These are phyloP conservation scores for Vitellaria paradoxa DNA, from an alignment of 179 eudicot species.

Conservation along the genomic window DNA sequence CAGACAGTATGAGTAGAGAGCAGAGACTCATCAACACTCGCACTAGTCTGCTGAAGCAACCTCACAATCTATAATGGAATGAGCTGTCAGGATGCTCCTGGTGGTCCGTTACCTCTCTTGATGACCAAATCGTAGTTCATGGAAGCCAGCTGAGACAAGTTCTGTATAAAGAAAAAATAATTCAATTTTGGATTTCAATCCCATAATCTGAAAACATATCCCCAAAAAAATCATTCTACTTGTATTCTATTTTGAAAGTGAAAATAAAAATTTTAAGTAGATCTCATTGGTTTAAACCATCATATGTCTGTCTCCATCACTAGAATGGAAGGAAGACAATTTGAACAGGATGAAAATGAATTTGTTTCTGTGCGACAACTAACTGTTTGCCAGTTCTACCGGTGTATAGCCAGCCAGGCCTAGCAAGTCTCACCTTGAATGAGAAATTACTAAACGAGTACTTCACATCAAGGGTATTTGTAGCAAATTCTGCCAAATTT, in stretches of 20 bases:
- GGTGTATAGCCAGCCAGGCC: no score
- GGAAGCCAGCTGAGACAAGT: slow-evolving; percentile 92
- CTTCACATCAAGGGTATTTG: slow-evolving; percentile 44
- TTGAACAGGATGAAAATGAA: no score
- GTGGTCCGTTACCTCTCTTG: slow-evolving; percentile 57
- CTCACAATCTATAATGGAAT: slow-evolving; percentile 28
- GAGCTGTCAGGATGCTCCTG: slow-evolving; percentile 44
- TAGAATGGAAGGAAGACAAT: no score
- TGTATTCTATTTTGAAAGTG: not conserved
- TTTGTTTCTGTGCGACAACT: no score
- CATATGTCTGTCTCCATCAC: not conserved
- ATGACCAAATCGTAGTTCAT: slow-evolving; percentile 89
- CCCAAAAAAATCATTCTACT: not conserved
- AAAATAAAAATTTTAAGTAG: not conserved
- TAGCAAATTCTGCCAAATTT: slow-evolving; percentile 70
- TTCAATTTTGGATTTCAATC: not conserved
- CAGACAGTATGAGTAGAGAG: not conserved
- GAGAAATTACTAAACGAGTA: slow-evolving; percentile 98
- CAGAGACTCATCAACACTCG: not conserved
- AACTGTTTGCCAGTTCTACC: no score
- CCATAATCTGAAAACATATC: not conserved
- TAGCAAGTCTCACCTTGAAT: slow-evolving; percentile 64
- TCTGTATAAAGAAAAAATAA: slow-evolving; percentile 41
- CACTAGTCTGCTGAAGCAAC: slow-evolving; percentile 15
- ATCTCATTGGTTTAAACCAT: not conserved